phyloP scores from a whole-genome alignment of 257 asterid species.

The Solanum paucissectum region DNA sequence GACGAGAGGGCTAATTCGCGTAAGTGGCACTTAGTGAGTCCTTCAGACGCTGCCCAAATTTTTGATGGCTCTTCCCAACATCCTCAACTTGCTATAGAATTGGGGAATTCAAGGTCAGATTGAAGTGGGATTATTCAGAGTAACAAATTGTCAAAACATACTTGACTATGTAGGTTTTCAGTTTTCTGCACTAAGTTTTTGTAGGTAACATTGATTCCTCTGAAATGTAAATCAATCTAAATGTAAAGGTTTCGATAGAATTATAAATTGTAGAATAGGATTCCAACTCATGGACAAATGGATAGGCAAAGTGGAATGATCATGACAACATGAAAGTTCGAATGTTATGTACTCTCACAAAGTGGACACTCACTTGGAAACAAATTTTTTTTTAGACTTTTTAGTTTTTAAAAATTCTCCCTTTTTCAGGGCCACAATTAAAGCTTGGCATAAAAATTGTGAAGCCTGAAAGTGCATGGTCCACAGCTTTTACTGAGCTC shows the following conservation, averaged over 20 bases:
- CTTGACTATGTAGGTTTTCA: background rate
- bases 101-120: background rate
- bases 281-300: background rate
- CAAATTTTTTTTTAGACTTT: background rate
- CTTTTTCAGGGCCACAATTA: conserved; percentile 15
- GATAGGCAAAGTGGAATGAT: background rate
- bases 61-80: background rate
- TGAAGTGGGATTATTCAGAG: background rate
- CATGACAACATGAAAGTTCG: conserved; percentile 10
- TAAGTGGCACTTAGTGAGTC: conserved; percentile 12
- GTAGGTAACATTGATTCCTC: background rate
- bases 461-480: conserved; percentile 6
- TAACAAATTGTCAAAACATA: background rate
- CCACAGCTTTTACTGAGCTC: conserved; percentile 25
- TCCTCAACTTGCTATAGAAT: background rate
- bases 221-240: background rate
- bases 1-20: background rate
- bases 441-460: background rate
- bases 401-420: background rate
- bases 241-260: background rate
- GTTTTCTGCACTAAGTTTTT: background rate
- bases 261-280: background rate
- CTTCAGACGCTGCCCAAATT: conserved; percentile 1
- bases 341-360: background rate
- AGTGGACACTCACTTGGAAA: conserved; percentile 21